A percentile compares a stretch with the other conserved stretches of the same genome.
Conservation (phyloP, 208 protist species). For the Angomonas ambiguus region DNA sequence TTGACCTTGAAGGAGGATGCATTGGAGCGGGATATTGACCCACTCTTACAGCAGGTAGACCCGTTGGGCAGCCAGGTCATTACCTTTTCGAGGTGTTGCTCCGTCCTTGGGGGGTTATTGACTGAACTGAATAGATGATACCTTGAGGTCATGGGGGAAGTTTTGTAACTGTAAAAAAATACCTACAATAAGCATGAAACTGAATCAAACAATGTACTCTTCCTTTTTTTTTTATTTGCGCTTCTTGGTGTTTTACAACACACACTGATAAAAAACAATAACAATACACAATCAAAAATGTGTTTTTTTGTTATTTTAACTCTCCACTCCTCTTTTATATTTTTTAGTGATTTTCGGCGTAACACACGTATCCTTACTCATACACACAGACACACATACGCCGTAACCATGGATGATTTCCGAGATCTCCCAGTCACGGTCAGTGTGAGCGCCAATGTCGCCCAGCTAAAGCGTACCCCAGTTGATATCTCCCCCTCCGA, state of each 20-base stretch:
- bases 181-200: not conserved
- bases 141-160: no score
- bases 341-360: not conserved
- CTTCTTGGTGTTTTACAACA: not conserved
- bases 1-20: slow-evolving; percentile 41
- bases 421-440: slow-evolving; percentile 17
- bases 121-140: slow-evolving; percentile 12
- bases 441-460: slow-evolving; percentile 51
- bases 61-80: slow-evolving; percentile 72
- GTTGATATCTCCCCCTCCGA: slow-evolving; percentile 34
- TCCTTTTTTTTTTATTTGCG: slow-evolving; percentile 2
- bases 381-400: no score
- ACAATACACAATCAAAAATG: not conserved
- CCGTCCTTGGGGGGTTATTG: slow-evolving; percentile 68
- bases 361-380: not conserved
- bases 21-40: slow-evolving; percentile 47
- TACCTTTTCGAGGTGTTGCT: slow-evolving; percentile 79
- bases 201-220: not conserved
- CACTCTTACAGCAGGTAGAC: slow-evolving; percentile 58
- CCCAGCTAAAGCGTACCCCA: slow-evolving; percentile 14
- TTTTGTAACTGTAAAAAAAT: no score
- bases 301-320: slow-evolving; percentile 7
- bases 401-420: slow-evolving; percentile 15
- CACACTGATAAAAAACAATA: not conserved
- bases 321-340: not conserved